These are phyloP conservation scores for Fusarium nygamai DNA, from an alignment of 2,329 filamentous ascomycete genomes.

Conservation along the genomic window DNA sequence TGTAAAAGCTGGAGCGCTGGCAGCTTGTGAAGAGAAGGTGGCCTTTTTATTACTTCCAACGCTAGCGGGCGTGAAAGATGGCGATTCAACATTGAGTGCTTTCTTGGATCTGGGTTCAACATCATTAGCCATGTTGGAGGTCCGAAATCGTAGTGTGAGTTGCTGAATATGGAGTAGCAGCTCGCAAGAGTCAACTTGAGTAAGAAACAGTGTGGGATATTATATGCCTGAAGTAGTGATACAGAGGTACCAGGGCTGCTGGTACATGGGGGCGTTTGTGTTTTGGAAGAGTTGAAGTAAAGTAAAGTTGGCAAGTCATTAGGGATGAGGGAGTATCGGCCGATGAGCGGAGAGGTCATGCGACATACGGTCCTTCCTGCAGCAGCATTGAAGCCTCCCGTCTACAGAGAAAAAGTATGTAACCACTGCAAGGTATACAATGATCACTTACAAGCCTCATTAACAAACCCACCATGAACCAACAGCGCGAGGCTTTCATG, in stretches of 20 bases:
- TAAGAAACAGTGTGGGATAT: neutral
- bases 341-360: slow-evolving; percentile 16
- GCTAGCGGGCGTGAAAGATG: slow-evolving; percentile 84
- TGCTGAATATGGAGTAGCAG: neutral
- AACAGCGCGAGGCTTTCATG: slow-evolving; percentile 3
- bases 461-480: neutral
- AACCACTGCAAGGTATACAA: neutral
- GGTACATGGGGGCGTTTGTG: neutral
- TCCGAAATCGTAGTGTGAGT: neutral
- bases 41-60: slow-evolving; percentile 74
- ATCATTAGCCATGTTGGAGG: slow-evolving; percentile 26
- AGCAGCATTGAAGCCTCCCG: neutral
- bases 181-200: neutral
- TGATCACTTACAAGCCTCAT: neutral
- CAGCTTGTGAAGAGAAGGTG: slow-evolving; percentile 87
- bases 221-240: neutral
- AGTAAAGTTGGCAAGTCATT: neutral
- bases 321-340: slow-evolving; percentile 13
- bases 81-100: slow-evolving; percentile 92
- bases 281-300: neutral
- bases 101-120: slow-evolving; percentile 66
- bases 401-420: neutral
- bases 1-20: slow-evolving; percentile 87
- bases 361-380: slow-evolving; percentile 11
- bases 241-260: neutral